phyloP scores from a whole-genome alignment of 202 grass and related monocot genomes.

The Schoenoplectus tabernaemontani region DNA sequence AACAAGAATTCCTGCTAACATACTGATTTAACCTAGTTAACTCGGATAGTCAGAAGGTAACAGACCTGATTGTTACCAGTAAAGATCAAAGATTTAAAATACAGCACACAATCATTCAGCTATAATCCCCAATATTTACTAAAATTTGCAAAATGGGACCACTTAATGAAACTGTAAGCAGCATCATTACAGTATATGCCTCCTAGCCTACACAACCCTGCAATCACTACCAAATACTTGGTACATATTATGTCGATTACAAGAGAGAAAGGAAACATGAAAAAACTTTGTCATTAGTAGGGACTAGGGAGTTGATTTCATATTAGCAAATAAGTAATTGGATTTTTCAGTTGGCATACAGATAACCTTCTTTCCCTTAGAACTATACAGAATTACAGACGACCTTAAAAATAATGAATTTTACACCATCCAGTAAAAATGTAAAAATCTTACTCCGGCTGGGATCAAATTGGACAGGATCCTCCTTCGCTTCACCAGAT shows the following conservation, averaged over 20 bases:
- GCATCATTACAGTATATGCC: background rate
- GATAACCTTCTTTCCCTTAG: background rate
- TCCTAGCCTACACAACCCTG: background rate
- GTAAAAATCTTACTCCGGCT: conserved; percentile 48
- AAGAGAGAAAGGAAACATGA: background rate
- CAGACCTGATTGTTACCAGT: background rate
- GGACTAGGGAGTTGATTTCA: background rate
- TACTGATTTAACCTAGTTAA: background rate
- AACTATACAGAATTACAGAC: background rate
- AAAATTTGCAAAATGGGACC: background rate
- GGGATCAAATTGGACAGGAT: conserved; percentile 57
- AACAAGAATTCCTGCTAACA: background rate
- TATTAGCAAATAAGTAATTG: background rate
- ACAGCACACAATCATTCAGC: background rate
- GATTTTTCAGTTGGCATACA: background rate
- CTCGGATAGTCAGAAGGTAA: background rate
- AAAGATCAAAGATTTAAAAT: background rate
- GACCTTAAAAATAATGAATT: background rate
- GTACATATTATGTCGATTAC: background rate
- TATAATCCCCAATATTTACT: background rate
- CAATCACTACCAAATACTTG: background rate
- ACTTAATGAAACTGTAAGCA: background rate
- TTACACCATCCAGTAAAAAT: no score
- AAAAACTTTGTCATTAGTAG: background rate
- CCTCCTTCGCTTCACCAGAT: conserved; percentile 25